A percentile compares a stretch with the other conserved stretches of the same genome.
phyloP scores from a whole-genome alignment of 495 filamentous ascomycete species.

The Trichoderma reesei region DNA sequence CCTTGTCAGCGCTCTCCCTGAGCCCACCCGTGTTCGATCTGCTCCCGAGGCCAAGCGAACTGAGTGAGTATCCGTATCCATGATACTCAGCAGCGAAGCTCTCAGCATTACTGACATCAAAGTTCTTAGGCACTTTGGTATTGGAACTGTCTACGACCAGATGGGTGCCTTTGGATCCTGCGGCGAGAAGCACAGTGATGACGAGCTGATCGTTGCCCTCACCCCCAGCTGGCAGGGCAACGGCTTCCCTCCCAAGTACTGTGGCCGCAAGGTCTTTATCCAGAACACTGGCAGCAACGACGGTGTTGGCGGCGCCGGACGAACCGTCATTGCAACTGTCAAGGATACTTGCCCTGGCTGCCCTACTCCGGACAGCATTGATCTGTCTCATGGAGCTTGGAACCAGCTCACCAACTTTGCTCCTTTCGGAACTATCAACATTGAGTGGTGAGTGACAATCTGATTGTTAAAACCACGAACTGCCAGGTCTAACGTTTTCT shows the following conservation, averaged over 20 bases:
- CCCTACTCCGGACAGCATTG: slow-evolving; percentile 18
- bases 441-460: slow-evolving; percentile 20
- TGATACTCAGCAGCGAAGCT: neutral
- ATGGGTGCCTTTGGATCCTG: slow-evolving; percentile 21
- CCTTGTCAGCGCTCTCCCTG: slow-evolving; percentile 4
- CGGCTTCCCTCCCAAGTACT: slow-evolving; percentile 16
- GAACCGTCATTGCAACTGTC: slow-evolving; percentile 20
- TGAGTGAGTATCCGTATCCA: neutral
- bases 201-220: slow-evolving; percentile 19
- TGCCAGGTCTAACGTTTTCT: neutral
- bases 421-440: slow-evolving; percentile 12
- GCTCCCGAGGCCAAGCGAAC: slow-evolving; percentile 1
- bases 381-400: slow-evolving; percentile 18
- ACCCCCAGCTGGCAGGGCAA: slow-evolving; percentile 15
- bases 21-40: neutral
- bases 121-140: slow-evolving; percentile 15
- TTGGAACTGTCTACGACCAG: slow-evolving; percentile 22
- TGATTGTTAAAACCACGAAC: neutral
- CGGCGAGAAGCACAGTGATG: slow-evolving; percentile 18
- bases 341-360: slow-evolving; percentile 25
- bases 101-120: neutral
- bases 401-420: slow-evolving; percentile 16
- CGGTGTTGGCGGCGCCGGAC: slow-evolving; percentile 21
- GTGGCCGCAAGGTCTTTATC: slow-evolving; percentile 23
- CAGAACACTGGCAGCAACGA: slow-evolving; percentile 23